Base-by-base conservation (phyloP, 257 asterid genomes). In the Solanum clarkiae region DNA sequence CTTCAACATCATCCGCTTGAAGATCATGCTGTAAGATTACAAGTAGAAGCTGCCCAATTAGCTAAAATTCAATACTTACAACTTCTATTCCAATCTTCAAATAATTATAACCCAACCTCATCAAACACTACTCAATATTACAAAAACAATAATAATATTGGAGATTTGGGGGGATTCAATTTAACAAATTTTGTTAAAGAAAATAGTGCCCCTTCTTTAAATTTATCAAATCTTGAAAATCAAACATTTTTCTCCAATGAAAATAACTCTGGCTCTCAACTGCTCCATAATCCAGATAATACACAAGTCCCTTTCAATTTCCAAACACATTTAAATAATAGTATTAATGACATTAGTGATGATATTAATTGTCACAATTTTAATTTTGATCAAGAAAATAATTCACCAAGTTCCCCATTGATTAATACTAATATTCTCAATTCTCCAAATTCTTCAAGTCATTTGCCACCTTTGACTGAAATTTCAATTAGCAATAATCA, bases 1-100 rank as follows among this genome's bases (percentile, higher is more conserved):
- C 91, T 94, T 44, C 95, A 94, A 36, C 89, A 91, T 84, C 92
- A 92, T 24, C 90, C 91, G 1, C 86, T 92, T 83, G 96, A 93
- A 45, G 95, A 92, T 4, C 95, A 90, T 18, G 91, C 93, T 85
- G 65, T 91, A 59, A 93, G 93, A 15, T 70, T 89, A 16, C 90
- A 90, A 86, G 83, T 87, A 55, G 89, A 90, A 86, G 90, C 91
- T n/a, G 57, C 83, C 69, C 90, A 89, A 57, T 56, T 89, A 16
- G 90, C 92, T 36, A 88, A 86, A 29, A 85, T 93, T 82, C 96
- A 94, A 63, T 92, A 89, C 87, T 51, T 95, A 8, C 93, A 93
- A n/a, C 11, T 36, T 9, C 90, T 92, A 84, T 90, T 93, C 36
- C 95, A 90, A 45, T 85, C 88, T 55, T 56, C 86, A 40, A 75